Evolutionary conservation across 164 flowering plant species (phyloP).

Genomic region (Akebia trifoliata): DNA sequence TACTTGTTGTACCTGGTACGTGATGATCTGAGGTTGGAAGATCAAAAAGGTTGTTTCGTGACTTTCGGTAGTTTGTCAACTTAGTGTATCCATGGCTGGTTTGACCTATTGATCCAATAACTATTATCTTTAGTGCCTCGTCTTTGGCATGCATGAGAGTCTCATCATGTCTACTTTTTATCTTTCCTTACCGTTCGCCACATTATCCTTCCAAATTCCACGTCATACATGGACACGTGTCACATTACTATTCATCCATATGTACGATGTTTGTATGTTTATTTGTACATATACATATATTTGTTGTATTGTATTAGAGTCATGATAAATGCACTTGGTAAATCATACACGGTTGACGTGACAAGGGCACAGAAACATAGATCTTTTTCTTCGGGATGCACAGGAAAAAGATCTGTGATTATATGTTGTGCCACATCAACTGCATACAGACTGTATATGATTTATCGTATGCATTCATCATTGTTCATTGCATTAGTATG

Average conservation of each 20-base stretch:
- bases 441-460: no score
- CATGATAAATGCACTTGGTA: no score
- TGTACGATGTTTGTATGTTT: neutral
- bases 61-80: constrained; percentile 27
- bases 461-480: no score
- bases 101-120: constrained; percentile 19
- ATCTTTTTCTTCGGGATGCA: no score
- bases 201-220: neutral
- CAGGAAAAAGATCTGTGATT: no score
- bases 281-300: neutral
- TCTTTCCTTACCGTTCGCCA: neutral
- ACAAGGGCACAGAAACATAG: no score
- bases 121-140: constrained; percentile 22
- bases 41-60: neutral
- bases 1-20: no score
- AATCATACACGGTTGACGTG: no score
- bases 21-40: neutral
- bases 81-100: constrained; percentile 21
- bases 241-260: neutral
- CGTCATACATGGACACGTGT: constrained; percentile 11
- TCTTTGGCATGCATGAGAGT: constrained; percentile 33
- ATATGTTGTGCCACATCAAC: no score
- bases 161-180: constrained; percentile 13
- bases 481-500: no score
- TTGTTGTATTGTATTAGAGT: no score